Evolutionary conservation across 2,329 filamentous ascomycete genomes (phyloP).

Genomic region (Fusarium verticillioides): DNA sequence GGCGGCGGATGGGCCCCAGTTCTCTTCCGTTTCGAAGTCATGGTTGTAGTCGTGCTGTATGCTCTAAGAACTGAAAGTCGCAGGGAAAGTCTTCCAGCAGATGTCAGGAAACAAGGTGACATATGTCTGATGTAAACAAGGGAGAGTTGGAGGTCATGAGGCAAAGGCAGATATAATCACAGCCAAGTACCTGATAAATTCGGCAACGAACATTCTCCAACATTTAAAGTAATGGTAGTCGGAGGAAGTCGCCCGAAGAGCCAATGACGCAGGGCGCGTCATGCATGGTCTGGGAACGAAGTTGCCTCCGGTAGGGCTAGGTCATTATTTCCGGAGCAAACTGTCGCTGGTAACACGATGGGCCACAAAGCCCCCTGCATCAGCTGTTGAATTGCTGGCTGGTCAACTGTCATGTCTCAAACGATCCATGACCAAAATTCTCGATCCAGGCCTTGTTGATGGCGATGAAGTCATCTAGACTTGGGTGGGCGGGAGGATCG

Average conservation of each 20-base stretch:
- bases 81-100: constrained; percentile 10
- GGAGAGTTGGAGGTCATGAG: not conserved
- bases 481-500: constrained; percentile 29
- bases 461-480: constrained; percentile 44
- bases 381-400: constrained; percentile 7
- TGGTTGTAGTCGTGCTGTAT: constrained; percentile 31
- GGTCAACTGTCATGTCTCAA: not conserved
- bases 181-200: not conserved
- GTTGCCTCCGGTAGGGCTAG: constrained; percentile 24
- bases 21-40: constrained; percentile 56
- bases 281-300: constrained; percentile 38
- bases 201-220: constrained; percentile 3
- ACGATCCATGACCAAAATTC: constrained; percentile 34
- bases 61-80: constrained; percentile 5
- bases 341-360: constrained; percentile 1
- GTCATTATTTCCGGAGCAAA: constrained; percentile 25
- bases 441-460: constrained; percentile 32
- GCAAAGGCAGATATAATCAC: not conserved
- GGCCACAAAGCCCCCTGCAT: constrained; percentile 17
- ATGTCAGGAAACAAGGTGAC: constrained; percentile 4
- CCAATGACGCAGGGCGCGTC: constrained; percentile 44
- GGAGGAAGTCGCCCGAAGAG: constrained; percentile 37
- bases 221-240: constrained; percentile 17
- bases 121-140: not conserved
- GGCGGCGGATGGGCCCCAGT: constrained; percentile 34